Conservation (phyloP, 768 basidiomycete species). For the Phylloporus rhodoxanthus region DNA sequence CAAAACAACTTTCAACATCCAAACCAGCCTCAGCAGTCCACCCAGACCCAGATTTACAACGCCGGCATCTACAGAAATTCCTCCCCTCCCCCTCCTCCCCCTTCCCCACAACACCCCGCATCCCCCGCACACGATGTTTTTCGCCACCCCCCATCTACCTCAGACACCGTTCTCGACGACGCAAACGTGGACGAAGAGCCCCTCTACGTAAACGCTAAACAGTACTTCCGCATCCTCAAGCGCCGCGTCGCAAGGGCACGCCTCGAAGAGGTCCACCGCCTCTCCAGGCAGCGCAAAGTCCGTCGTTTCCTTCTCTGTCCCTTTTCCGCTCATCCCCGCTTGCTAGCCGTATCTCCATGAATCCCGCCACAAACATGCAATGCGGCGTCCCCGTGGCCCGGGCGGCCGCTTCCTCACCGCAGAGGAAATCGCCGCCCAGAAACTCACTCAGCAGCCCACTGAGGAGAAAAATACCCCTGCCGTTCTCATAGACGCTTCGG, state of each 20-base stretch:
- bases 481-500: constrained; percentile 16
- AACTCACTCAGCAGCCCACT: constrained; percentile 34
- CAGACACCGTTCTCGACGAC: constrained; percentile 33
- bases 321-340: constrained; percentile 9
- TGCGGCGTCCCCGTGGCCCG: constrained; percentile 93
- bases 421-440: constrained; percentile 87
- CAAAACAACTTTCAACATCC: constrained; percentile 26
- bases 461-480: constrained; percentile 18
- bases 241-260: constrained; percentile 85
- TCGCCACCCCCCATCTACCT: constrained; percentile 17
- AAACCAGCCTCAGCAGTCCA: constrained; percentile 15
- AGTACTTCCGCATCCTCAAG: constrained; percentile 98
- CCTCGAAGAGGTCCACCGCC: constrained; percentile 87
- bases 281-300: constrained; percentile 92
- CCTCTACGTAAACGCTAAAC: constrained; percentile 98
- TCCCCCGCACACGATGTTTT: constrained; percentile 29
- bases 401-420: constrained; percentile 97
- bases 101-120: constrained; percentile 20
- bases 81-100: constrained; percentile 29
- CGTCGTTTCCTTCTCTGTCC: neutral
- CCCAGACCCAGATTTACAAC: constrained; percentile 23
- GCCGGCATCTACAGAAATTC: constrained; percentile 23
- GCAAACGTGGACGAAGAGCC: constrained; percentile 83
- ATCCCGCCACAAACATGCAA: constrained; percentile 95
- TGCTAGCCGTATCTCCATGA: constrained; percentile 94